phyloP scores from a whole-genome alignment of 1,284 basidiomycete genomes.

The Vanrija pseudolonga region DNA sequence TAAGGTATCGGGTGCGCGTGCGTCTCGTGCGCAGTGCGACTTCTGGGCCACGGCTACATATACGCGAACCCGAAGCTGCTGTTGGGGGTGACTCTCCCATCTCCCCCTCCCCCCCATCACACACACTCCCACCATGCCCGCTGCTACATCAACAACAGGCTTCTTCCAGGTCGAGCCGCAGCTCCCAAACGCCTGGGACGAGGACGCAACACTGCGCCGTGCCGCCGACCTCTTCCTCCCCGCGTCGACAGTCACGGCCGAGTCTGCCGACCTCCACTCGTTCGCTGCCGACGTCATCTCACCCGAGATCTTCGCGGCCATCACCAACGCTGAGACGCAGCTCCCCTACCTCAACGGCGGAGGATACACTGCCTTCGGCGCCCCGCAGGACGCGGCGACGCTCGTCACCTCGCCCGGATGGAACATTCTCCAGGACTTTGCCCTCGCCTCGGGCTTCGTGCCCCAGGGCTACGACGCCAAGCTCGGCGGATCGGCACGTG shows the following conservation, averaged over 20 bases:
- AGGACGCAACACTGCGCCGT: constrained; percentile 6
- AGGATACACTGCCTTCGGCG: constrained; percentile 11
- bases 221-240: constrained; percentile 5
- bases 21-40: too few relatives aligned
- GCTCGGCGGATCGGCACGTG: constrained; percentile 4
- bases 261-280: neutral
- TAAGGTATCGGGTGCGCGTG: too few relatives aligned
- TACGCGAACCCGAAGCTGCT: too few relatives aligned
- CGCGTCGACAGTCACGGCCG: neutral
- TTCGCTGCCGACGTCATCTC: constrained; percentile 2
- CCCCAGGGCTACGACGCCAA: constrained; percentile 6
- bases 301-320: neutral
- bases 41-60: too few relatives aligned
- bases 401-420: constrained; percentile 15
- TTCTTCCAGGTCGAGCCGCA: constrained; percentile 10
- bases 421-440: constrained; percentile 15
- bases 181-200: constrained; percentile 8
- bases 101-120: too few relatives aligned
- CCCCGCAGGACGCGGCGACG: neutral
- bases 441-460: constrained; percentile 12
- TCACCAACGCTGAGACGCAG: constrained; percentile 10
- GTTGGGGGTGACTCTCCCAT: too few relatives aligned
- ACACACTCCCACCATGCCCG: too few relatives aligned
- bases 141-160: constrained; percentile 10
- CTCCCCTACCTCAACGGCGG: constrained; percentile 7